Base-by-base conservation (phyloP, 208 protist genomes). In the Acanthamoeba triangularis region DNA sequence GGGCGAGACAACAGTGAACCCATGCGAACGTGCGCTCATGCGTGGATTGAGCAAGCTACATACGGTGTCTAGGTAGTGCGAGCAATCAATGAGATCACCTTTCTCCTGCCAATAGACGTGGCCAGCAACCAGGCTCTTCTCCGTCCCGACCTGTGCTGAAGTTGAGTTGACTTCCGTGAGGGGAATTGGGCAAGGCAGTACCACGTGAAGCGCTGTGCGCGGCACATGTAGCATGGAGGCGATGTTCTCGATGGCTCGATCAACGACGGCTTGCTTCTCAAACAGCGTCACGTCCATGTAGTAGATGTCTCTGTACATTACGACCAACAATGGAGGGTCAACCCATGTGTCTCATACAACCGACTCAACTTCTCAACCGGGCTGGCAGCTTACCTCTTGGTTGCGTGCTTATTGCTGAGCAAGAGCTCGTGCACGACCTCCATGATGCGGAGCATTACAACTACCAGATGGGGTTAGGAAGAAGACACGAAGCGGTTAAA, bases 251-350 rank as follows among this genome's bases (percentile, higher is more conserved):
- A 93, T 93, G 14, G 87, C 59, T 72, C 87, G 20, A 52, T 93
- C 87, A 13, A 76, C 59, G 14, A 93, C n/a, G 8, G 14, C 14
- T 44, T 93, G 87, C 16, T 93, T 93, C 18, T 41, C 65, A 28
- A 93, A 93, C 18, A 93, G n/a, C 72, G 13, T 67, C 3, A 93
- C 87, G 33, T 93, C 87, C 47, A 76, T 93, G 59, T 93, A 93
- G 59, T 93, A 93, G 87, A 93, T 93, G 61, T 93, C 87, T 93
- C 87, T 93, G 35, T 2, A 35, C 16, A 16, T 72, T 67, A n/a
- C 25, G 28, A 20, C 6, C 61, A 20, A 5, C 59, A 1, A n/a
- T n/a, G 14, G 59, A 30, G 10, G n/a, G 1, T 25, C 54, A 61
- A 61, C 7, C 16, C 20, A 63, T 28, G 23, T 13, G n/a, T n/a